phyloP scores from a whole-genome alignment of 352 stramenopile genomes.

The Phytopythium delawarense region DNA sequence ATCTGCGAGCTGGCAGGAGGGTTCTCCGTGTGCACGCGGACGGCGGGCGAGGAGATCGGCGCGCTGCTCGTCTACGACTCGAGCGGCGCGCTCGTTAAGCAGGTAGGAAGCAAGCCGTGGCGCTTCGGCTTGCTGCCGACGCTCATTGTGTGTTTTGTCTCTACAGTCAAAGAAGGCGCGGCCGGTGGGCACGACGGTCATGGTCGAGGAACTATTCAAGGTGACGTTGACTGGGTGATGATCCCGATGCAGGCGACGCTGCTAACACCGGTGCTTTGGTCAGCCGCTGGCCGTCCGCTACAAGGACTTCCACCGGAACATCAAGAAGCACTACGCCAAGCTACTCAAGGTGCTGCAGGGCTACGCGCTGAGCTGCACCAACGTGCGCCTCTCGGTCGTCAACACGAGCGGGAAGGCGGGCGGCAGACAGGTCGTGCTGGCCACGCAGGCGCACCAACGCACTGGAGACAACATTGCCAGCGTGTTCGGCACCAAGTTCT shows the following conservation, averaged over 20 bases:
- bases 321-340: conserved; percentile 92
- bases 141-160: background rate
- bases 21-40: conserved; percentile 89
- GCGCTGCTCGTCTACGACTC: conserved; percentile 81
- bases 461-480: conserved; percentile 85
- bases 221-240: conserved; percentile 1
- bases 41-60: conserved; percentile 62
- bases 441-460: conserved; percentile 59
- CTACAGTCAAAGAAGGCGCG: conserved; percentile 49
- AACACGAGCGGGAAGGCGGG: conserved; percentile 50
- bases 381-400: conserved; percentile 56
- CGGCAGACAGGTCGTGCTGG: conserved; percentile 47
- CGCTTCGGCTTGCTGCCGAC: background rate
- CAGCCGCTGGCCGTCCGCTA: conserved; percentile 89
- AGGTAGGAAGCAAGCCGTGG: conserved; percentile 10
- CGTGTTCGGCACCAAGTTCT: conserved; percentile 92
- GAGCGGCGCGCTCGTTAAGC: conserved; percentile 53
- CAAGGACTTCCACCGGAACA: conserved; percentile 91
- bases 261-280: background rate
- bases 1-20: conserved; percentile 88
- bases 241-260: conserved; percentile 4
- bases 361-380: conserved; percentile 55
- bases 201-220: conserved; percentile 92
- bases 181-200: conserved; percentile 91
- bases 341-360: conserved; percentile 91